These are phyloP conservation scores for Verticillium tricorpus DNA, from an alignment of 2,329 filamentous ascomycete genomes.

Conservation along the genomic window DNA sequence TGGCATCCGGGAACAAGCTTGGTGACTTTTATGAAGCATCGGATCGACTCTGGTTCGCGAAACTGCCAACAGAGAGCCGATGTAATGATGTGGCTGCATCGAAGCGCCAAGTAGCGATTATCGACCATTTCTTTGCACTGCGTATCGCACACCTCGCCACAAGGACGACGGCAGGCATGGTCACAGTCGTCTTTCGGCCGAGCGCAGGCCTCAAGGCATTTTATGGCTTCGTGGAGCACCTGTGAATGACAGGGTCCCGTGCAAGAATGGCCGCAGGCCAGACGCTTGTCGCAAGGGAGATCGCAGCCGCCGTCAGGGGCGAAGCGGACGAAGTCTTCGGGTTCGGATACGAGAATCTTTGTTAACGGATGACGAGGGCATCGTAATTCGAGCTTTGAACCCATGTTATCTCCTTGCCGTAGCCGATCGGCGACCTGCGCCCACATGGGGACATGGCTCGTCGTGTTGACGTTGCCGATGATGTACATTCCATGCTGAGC, in stretches of 20 bases:
- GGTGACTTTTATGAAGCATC: constrained; percentile 1
- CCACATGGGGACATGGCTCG: constrained; percentile 59
- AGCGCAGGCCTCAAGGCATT: constrained; percentile 40
- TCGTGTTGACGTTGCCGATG: constrained; percentile 62
- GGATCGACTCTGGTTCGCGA: constrained; percentile 23
- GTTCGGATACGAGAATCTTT: constrained; percentile 42
- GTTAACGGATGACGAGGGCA: constrained; percentile 58
- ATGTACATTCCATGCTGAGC: constrained; percentile 68
- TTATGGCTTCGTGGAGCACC: constrained; percentile 38
- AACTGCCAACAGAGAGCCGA: constrained; percentile 44
- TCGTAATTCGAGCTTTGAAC: constrained; percentile 45
- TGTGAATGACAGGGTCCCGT: constrained; percentile 41
- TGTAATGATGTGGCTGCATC: constrained; percentile 49
- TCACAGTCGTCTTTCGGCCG: constrained; percentile 42
- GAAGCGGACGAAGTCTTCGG: constrained; percentile 52
- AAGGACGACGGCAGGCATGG: no score
- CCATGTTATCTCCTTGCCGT: constrained; percentile 37
- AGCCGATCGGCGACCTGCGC: constrained; percentile 50
- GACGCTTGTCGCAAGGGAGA: constrained; percentile 42
- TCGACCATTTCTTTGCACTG: constrained; percentile 8
- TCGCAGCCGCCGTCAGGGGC: constrained; percentile 61
- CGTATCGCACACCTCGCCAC: no score
- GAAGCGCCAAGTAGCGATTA: constrained; percentile 44
- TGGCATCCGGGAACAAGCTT: background rate
- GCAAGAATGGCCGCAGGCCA: constrained; percentile 46